These are phyloP conservation scores for Aspergillus ruber DNA, from an alignment of 2,329 filamentous ascomycete genomes.

Conservation along the genomic window DNA sequence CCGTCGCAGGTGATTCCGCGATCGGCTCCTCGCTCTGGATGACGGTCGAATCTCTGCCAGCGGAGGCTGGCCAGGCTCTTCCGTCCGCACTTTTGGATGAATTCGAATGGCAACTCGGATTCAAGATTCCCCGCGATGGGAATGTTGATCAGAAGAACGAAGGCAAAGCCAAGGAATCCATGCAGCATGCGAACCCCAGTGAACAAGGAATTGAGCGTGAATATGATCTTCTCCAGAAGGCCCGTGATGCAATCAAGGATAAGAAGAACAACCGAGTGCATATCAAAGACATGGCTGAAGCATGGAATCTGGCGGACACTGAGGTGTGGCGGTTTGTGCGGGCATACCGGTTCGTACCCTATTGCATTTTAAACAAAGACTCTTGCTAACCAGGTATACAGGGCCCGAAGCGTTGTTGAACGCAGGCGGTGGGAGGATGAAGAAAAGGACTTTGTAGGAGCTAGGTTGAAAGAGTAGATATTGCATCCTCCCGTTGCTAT, in stretches of 20 bases:
- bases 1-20: conserved; percentile 63
- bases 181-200: conserved; percentile 32
- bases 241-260: conserved; percentile 40
- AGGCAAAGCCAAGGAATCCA: conserved; percentile 25
- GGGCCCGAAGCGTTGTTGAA: conserved; percentile 51
- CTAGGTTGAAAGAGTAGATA: conserved; percentile 19
- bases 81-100: conserved; percentile 52
- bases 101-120: conserved; percentile 85
- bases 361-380: neutral
- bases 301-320: conserved; percentile 56
- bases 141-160: conserved; percentile 32
- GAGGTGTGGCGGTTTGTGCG: conserved; percentile 60
- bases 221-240: conserved; percentile 45
- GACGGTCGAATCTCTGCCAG: conserved; percentile 57
- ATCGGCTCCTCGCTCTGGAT: conserved; percentile 70
- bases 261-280: conserved; percentile 30
- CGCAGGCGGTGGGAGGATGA: conserved; percentile 55
- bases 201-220: conserved; percentile 35
- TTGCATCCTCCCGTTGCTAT: neutral
- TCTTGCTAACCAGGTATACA: conserved; percentile 10
- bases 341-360: conserved; percentile 43
- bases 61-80: conserved; percentile 45
- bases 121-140: conserved; percentile 59
- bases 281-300: conserved; percentile 42
- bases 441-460: conserved; percentile 50